Evolutionary conservation across 2,329 filamentous ascomycete genomes (phyloP), one percentile per base, ranked within the genome.

Genomic region (Aspergillus eucalypticola): DNA sequence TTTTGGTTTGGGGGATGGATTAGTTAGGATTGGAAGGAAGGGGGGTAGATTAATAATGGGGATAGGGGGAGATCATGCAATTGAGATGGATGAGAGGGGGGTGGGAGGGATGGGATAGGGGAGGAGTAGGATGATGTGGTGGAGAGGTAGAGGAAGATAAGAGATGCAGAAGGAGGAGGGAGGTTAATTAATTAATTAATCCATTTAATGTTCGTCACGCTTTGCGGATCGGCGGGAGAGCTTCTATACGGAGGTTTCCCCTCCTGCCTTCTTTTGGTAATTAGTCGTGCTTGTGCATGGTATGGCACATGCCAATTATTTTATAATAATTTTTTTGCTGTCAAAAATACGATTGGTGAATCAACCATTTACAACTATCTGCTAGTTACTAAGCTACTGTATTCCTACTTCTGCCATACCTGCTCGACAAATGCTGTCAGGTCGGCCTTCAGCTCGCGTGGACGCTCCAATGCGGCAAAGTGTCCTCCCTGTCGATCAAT

Each of bases 401-500:
- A 11, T 17, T 0, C 49, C 49, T 21, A 39, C n/a, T 39, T 52
- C 32, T 32, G 63, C 71, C 72, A 73, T 10, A 73, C 65, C 58
- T 73, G 68, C 8, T 67, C 57, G 10, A 75, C 64, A 62, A 76
- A 77, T 3, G 66, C 66, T 60, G 75, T 75, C 44, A 82, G 67
- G 54, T 80, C 79, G 10, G 74, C 75, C 62, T 81, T 78, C 49
- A 84, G 65, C 1, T 76, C 68, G 60, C 74, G 66, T 0, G 77
- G 77, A 21, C 78, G 76, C 42, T 82, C 79, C 8, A 78, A 69
- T 0, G 76, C 72, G 1, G 84, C 82, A 66, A 85, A 86, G 70
- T 86, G 84, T 0, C 84, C 84, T 15, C 84, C 84, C 66, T 75
- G 69, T 42, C 2, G 50, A 35, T 56, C 23, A 51, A 53, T 29